phyloP scores from a whole-genome alignment of 2,329 filamentous ascomycete species.

The Trichoderma koningiopsis region DNA sequence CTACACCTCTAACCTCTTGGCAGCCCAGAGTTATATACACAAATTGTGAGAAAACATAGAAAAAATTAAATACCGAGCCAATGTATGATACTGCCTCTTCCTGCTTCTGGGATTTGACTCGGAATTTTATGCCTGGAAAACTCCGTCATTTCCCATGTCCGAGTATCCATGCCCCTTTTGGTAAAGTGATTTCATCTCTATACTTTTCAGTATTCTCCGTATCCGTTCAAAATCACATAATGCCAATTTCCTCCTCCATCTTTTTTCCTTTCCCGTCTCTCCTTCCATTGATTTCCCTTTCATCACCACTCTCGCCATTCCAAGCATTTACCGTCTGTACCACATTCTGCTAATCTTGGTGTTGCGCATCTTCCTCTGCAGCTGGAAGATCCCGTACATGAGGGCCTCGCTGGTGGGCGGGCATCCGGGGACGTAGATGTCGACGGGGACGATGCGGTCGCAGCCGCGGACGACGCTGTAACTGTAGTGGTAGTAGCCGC shows the following conservation, averaged over 20 bases:
- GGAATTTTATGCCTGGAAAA: neutral
- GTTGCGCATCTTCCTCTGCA: conserved; percentile 74
- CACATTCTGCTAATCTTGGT: conserved; percentile 59
- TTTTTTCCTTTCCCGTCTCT: too few species aligned
- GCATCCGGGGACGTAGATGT: conserved; percentile 79
- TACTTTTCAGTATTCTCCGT: neutral
- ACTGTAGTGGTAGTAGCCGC: conserved; percentile 85
- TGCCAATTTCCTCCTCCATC: neutral
- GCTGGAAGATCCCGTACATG: conserved; percentile 71
- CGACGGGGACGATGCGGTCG: conserved; percentile 76
- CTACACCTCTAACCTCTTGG: conserved; percentile 18
- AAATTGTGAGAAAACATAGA: conserved; percentile 3
- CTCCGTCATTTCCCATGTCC: neutral
- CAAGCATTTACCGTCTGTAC: conserved; percentile 55
- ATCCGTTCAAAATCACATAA: neutral
- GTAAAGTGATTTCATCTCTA: neutral
- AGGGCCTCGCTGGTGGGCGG: conserved; percentile 63
- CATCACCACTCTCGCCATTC: neutral
- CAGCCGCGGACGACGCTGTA: conserved; percentile 76
- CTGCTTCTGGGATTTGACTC: neutral
- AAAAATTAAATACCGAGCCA: conserved; percentile 9
- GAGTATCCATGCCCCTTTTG: neutral
- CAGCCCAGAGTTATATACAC: conserved; percentile 26
- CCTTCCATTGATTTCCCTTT: neutral
- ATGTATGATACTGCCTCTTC: neutral